Base-by-base conservation (phyloP, 768 basidiomycete genomes). In the Vararia minispora region DNA sequence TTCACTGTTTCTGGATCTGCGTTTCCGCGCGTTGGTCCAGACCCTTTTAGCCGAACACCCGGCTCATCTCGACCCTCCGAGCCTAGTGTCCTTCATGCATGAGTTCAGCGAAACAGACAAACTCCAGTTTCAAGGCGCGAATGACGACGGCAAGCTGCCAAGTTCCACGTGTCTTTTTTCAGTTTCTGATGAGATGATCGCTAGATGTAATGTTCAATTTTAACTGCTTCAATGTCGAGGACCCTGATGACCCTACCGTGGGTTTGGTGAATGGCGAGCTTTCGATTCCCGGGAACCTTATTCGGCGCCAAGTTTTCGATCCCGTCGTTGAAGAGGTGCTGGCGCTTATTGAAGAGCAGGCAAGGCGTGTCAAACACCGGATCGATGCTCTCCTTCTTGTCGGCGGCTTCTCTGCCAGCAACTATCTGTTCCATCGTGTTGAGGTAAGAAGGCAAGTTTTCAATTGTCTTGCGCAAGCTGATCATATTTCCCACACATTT, bases 101-200 rank as follows among this genome's bases (percentile, higher is more conserved):
- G 75, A 82, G 6, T 92, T 90, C 51, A 81, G 82, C 45, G 86
- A 91, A 59, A 83, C 84, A 9, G 87, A 91, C 54, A 91, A 91
- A 58, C 62, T 89, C 33, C 70, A 69, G 22, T 92, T 85, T 53
- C 62, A 56, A 43, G 88, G 89, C 13, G 65, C 76, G 33, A 53
- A 55, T 13, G 88, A 91, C 53, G 89, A 91, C 52, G 75, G 84
- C 34, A 69, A 53, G 5, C 29, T 26, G 13, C 30, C 28, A 24
- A n/a, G 17, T 23, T 26, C 34, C 17, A 24, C 33, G 7, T 36
- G 11, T 34, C 29, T 31, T 24, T 45, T 18, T 38, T 11, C 33
- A 28, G 34, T 25, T 21, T 12, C 42, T 39, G 39, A 31, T 35
- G 37, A 20, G 28, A 16, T 43, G 40, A 42, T n/a, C 13, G 26